These are phyloP conservation scores for Botryosphaeria dothidea DNA, from an alignment of 2,329 filamentous ascomycete genomes.

Conservation along the genomic window DNA sequence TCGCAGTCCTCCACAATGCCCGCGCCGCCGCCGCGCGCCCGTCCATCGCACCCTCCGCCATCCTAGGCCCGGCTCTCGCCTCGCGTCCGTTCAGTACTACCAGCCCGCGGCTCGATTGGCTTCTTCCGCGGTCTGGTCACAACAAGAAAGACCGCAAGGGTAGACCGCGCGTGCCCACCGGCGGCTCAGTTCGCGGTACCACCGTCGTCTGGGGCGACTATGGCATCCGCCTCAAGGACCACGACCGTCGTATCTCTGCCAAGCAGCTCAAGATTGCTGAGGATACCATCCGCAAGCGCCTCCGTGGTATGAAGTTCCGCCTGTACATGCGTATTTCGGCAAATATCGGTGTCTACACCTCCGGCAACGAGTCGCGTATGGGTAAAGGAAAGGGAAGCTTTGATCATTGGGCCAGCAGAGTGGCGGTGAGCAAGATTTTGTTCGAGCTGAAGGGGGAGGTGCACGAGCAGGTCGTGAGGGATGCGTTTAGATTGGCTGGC, in stretches of 20 bases:
- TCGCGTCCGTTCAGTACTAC: slow-evolving; percentile 73
- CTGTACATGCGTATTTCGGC: slow-evolving; percentile 89
- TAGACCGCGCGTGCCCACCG: slow-evolving; percentile 81
- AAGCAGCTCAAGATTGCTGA: slow-evolving; percentile 86
- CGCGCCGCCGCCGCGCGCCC: slow-evolving; percentile 20
- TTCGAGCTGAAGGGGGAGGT: slow-evolving; percentile 90
- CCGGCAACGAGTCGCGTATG: slow-evolving; percentile 97
- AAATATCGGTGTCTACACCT: slow-evolving; percentile 93
- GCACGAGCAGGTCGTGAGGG: slow-evolving; percentile 91
- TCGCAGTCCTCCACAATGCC: slow-evolving; percentile 20
- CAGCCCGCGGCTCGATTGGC: slow-evolving; percentile 66
- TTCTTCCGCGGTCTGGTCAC: slow-evolving; percentile 76
- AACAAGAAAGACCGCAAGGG: slow-evolving; percentile 89
- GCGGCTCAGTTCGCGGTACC: slow-evolving; percentile 87
- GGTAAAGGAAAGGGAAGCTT: slow-evolving; percentile 98
- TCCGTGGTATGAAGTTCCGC: slow-evolving; percentile 89
- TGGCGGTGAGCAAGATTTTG: slow-evolving; percentile 86
- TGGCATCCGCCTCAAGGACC: slow-evolving; percentile 88
- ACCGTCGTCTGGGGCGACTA: slow-evolving; percentile 97
- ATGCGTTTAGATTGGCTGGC: slow-evolving; percentile 90
- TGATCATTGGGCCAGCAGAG: slow-evolving; percentile 90
- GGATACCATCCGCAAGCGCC: slow-evolving; percentile 84
- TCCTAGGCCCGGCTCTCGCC: slow-evolving; percentile 17
- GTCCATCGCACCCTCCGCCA: slow-evolving; percentile 28
- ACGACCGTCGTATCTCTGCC: slow-evolving; percentile 87